Conservation (phyloP, 106 monocot species). For the Allium cepa region DNA sequence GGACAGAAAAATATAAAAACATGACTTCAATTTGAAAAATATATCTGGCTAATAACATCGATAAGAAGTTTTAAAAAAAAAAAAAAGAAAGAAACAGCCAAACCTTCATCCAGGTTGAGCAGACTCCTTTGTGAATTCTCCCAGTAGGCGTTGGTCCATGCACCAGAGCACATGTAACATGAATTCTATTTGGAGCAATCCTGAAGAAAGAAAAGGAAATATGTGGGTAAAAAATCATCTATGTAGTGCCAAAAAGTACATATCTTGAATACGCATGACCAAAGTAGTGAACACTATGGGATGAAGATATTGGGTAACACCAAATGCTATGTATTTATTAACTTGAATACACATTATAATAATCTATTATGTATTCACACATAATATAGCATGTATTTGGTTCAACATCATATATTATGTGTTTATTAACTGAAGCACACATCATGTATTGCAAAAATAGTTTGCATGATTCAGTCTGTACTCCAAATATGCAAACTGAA, state of each 20-base stretch:
- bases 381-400: no score
- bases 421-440: no score
- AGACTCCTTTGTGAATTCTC: conserved; percentile 88
- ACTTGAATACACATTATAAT: no score
- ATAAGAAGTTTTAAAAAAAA: background rate
- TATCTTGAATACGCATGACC: background rate
- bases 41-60: background rate
- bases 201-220: conserved; percentile 21
- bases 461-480: background rate
- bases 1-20: no score
- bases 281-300: background rate
- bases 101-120: conserved; percentile 99
- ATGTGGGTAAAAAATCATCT: background rate
- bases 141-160: conserved; percentile 83
- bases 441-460: background rate
- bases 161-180: conserved; percentile 93
- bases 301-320: background rate
- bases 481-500: background rate
- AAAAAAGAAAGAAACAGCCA: background rate
- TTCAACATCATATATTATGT: no score
- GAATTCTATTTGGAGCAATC: conserved; percentile 73
- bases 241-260: no score
- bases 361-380: no score
- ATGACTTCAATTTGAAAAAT: no score
- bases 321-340: no score